Percentiles rank a stretch among this genome's conserved stretches.
Conservation (phyloP, 495 filamentous ascomycete species). For the Podospora appendiculata region DNA sequence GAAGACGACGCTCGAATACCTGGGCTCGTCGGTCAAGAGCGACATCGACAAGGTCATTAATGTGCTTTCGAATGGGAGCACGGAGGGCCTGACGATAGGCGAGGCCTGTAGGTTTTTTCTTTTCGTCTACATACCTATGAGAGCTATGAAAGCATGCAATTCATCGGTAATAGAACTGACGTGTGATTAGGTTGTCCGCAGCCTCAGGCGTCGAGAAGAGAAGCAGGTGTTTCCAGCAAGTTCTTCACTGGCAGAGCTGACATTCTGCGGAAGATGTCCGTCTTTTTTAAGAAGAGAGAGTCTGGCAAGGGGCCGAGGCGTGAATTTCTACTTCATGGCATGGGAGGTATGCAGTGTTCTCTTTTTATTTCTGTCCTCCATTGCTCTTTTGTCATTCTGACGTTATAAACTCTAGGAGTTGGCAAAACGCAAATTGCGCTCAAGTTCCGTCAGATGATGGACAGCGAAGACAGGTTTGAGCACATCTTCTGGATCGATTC, state of each 20-base stretch:
- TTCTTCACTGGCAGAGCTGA: slow-evolving; percentile 17
- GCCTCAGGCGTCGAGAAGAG: no score
- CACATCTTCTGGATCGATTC: slow-evolving; percentile 16
- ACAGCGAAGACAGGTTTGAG: slow-evolving; percentile 2
- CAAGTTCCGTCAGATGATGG: slow-evolving; percentile 3
- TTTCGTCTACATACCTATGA: no score
- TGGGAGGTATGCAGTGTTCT: neutral
- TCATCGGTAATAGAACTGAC: no score
- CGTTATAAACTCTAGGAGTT: slow-evolving; percentile 3
- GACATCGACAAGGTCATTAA: neutral
- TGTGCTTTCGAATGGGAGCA: neutral
- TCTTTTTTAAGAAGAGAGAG: slow-evolving; percentile 2
- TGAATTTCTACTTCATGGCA: slow-evolving; percentile 13
- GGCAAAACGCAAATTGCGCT: slow-evolving; percentile 18
- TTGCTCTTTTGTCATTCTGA: no score
- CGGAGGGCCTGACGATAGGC: neutral
- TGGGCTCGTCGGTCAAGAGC: neutral
- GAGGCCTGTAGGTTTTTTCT: neutral
- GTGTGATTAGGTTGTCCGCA: no score
- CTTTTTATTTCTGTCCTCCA: no score
- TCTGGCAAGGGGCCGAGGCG: neutral
- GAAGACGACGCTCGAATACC: slow-evolving; percentile 5
- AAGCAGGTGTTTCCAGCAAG: neutral
- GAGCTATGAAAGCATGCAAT: no score
- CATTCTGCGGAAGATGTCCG: slow-evolving; percentile 5